Evolutionary conservation across 371 early-diverging fungal species (phyloP).

Genomic region (Mucor irregularis): DNA sequence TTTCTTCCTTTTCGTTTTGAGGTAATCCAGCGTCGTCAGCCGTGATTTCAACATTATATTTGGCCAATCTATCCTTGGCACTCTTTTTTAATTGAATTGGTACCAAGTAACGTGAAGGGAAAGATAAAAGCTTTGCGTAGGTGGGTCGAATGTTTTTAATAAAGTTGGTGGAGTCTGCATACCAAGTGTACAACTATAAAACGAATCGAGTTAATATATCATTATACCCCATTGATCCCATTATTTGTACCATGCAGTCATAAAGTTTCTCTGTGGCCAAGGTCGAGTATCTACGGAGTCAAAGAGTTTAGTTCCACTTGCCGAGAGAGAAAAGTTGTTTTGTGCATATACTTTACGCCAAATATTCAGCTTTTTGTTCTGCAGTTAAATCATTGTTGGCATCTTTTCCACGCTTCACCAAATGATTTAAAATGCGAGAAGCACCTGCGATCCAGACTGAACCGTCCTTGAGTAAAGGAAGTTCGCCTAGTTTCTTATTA

Average conservation of each 20-base stretch:
- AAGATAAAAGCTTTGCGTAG: constrained; percentile 61
- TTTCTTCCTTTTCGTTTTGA: constrained; percentile 48
- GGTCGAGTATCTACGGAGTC: constrained; percentile 40
- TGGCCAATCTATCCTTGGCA: constrained; percentile 55
- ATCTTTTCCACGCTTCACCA: constrained; percentile 49
- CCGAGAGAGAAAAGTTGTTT: neutral
- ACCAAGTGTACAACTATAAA: constrained; percentile 65
- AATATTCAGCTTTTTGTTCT: constrained; percentile 53
- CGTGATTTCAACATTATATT: constrained; percentile 46
- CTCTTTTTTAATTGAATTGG: constrained; percentile 62
- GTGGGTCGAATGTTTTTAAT: constrained; percentile 63
- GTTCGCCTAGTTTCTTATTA: constrained; percentile 43
- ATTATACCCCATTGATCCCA: constrained; percentile 5
- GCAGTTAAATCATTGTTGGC: constrained; percentile 47
- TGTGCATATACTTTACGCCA: constrained; percentile 33
- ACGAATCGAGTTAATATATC: no score
- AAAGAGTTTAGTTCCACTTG: neutral
- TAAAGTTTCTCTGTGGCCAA: constrained; percentile 54
- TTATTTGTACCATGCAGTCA: constrained; percentile 54
- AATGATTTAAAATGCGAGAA: constrained; percentile 53
- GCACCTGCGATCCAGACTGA: constrained; percentile 61
- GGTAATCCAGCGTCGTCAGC: constrained; percentile 42
- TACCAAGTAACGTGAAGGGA: constrained; percentile 61
- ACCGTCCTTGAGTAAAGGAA: constrained; percentile 63
- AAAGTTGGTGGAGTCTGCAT: constrained; percentile 71